Evolutionary conservation across 2,329 filamentous ascomycete genomes (phyloP).

Genomic region (Colletotrichum brevisporum): DNA sequence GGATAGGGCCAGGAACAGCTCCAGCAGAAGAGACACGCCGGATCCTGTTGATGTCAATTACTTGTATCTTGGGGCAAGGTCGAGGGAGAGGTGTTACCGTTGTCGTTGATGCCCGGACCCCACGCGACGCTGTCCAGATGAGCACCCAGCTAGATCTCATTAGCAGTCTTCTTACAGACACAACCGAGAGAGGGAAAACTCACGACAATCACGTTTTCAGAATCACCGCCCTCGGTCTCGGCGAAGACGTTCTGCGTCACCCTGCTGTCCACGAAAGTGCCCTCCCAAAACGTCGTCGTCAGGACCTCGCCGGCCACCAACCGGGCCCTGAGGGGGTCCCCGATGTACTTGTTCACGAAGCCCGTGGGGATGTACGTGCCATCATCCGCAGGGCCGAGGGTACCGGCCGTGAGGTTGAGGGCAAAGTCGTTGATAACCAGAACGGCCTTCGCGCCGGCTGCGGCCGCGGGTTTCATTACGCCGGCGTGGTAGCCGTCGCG

Average conservation of each 20-base stretch:
- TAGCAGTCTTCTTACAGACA: background rate
- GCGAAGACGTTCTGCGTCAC: conserved; percentile 61
- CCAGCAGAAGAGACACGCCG: conserved; percentile 56
- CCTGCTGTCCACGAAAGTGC: conserved; percentile 53
- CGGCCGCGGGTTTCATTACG: conserved; percentile 47
- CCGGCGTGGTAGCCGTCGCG: conserved; percentile 48
- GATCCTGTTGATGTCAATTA: conserved; percentile 42
- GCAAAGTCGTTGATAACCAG: conserved; percentile 50
- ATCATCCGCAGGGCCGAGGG: conserved; percentile 45
- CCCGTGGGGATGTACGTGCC: conserved; percentile 48
- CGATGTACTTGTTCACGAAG: conserved; percentile 50
- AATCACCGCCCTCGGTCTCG: conserved; percentile 60
- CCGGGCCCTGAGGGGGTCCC: conserved; percentile 46
- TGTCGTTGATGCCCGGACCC: conserved; percentile 62
- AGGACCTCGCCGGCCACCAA: conserved; percentile 51
- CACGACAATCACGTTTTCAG: conserved; percentile 55
- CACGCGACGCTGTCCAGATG: conserved; percentile 60
- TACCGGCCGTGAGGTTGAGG: conserved; percentile 49
- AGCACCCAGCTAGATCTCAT: conserved; percentile 50
- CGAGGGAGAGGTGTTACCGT: conserved; percentile 47
- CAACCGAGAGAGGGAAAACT: background rate
- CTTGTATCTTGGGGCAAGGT: background rate
- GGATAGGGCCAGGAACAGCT: conserved; percentile 55
- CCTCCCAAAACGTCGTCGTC: conserved; percentile 54
- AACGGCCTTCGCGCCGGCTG: conserved; percentile 49